Percentiles rank a stretch among this genome's conserved stretches.
Evolutionary conservation across 305 asterid genomes (phyloP).

Genomic region (Fraxinus xanthoxyloides): DNA sequence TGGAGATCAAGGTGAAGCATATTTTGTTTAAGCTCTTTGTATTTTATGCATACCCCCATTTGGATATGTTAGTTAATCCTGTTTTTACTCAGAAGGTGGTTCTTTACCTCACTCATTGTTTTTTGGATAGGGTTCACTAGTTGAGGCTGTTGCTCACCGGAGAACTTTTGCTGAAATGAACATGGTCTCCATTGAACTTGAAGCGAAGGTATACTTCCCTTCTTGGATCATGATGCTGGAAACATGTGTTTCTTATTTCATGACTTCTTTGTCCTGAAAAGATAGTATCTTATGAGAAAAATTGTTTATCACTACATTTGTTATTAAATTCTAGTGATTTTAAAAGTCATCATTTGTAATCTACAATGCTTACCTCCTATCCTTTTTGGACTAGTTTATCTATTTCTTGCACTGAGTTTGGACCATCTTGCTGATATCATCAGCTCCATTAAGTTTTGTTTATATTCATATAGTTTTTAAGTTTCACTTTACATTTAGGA

Average conservation of each 20-base stretch:
- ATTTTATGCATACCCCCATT: conserved; percentile 24
- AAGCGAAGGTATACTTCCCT: conserved; percentile 57
- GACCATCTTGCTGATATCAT: background rate
- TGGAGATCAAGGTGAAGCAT: conserved; percentile 60
- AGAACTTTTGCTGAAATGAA: conserved; percentile 64
- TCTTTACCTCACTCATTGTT: conserved; percentile 22
- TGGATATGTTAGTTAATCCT: conserved; percentile 4
- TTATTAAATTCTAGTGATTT: background rate
- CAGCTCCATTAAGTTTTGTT: background rate
- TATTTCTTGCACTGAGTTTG: background rate
- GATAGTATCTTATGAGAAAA: background rate
- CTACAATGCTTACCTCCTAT: background rate
- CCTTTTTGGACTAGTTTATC: background rate
- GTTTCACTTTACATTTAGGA: background rate
- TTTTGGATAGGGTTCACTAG: conserved; percentile 59
- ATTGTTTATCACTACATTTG: background rate
- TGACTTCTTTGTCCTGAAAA: background rate
- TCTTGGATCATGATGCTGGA: conserved; percentile 14
- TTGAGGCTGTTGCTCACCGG: conserved; percentile 70
- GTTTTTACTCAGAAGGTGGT: conserved; percentile 27
- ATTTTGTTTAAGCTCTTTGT: conserved; percentile 12
- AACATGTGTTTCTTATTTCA: conserved; percentile 9
- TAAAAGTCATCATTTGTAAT: background rate
- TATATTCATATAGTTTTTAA: background rate
- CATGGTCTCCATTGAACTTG: conserved; percentile 69